These are phyloP conservation scores for Pterocarpus santalinus DNA, from an alignment of 306 rosid species.

Conservation along the genomic window DNA sequence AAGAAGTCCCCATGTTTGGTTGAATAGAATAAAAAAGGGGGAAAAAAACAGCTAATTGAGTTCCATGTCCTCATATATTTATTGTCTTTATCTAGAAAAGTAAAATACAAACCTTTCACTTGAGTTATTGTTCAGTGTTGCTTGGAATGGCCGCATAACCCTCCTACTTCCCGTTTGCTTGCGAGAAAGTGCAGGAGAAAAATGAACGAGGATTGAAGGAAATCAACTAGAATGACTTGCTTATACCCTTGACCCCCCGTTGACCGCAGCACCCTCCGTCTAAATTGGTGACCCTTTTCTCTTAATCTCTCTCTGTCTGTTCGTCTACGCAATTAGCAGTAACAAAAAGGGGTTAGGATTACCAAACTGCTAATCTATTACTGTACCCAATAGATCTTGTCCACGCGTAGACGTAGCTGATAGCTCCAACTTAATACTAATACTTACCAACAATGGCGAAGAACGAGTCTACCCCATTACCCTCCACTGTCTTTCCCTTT, in stretches of 20 bases:
- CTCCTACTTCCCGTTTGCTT: background rate
- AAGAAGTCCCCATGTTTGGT: background rate
- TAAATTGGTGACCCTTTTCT: background rate
- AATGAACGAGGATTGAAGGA: background rate
- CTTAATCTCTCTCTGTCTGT: no score
- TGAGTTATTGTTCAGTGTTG: background rate
- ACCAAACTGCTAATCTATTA: conserved; percentile 9
- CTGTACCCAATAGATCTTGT: background rate
- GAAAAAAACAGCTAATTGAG: background rate
- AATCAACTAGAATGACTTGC: background rate
- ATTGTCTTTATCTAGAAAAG: conserved; percentile 8
- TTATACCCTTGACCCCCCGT: conserved; percentile 1
- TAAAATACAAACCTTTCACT: conserved; percentile 15
- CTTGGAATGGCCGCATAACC: conserved; percentile 1
- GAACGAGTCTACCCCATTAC: background rate
- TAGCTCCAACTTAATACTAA: background rate
- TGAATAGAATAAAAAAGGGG: background rate
- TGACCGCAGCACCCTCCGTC: conserved; percentile 12
- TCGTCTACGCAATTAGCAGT: background rate
- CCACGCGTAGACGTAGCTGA: background rate
- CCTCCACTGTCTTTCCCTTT: background rate
- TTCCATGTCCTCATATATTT: background rate
- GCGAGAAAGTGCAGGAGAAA: background rate
- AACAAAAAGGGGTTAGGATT: conserved; percentile 6
- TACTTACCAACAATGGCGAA: background rate